Evolutionary conservation across 1,139 yeast species (phyloP), one percentile per base, ranked within the genome.

Genomic region (Protomyces arabidopsidicola): DNA sequence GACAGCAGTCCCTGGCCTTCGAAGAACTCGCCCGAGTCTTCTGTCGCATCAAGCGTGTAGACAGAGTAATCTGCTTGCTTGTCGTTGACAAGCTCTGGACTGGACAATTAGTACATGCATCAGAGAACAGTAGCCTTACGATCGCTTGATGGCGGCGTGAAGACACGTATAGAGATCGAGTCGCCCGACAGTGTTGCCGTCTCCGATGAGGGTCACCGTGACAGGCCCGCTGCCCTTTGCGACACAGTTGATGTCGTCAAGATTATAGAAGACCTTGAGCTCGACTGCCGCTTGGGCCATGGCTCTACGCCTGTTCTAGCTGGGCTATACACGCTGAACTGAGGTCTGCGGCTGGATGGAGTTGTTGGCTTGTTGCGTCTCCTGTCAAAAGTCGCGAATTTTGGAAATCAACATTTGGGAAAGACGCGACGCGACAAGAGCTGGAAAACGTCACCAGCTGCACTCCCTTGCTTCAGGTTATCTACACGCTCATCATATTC

Each of bases 21-120:
- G 22, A 50, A 58, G 9, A 58, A 36, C 34, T 58, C 62, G 10
- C 42, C 62, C 31, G 53, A 22, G 10, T 50, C 62, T 52, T 58
- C 62, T 3, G 56, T 58, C 36, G 62, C 62, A 42, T 58, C 62
- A 34, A 58, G 62, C 10, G 62, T 52, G 53, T 58, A 58, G 31
- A 58, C 27, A 8, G 62, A 58, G 24, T 58, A 58, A 24, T 58
- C 62, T 8, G 39, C 27, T 12, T 38, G 53, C 52, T 58, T 58
- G 35, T 58, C 62, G 12, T 55, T 55, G 10, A 58, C 42, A 4
- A 58, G 53, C 34, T 58, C 62, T 4, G 62, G 62, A 1, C 62
- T 58, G 34, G 9, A 14, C 2, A 12, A 35, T 50, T 31, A 24
- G 53, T 20, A 16, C 1, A n/a, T 16, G 20, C 22, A 5, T 18